Evolutionary conservation across 108 stramenopile species (phyloP), one percentile per base, ranked within the genome.

Genomic region (Discostella pseudostelligera): DNA sequence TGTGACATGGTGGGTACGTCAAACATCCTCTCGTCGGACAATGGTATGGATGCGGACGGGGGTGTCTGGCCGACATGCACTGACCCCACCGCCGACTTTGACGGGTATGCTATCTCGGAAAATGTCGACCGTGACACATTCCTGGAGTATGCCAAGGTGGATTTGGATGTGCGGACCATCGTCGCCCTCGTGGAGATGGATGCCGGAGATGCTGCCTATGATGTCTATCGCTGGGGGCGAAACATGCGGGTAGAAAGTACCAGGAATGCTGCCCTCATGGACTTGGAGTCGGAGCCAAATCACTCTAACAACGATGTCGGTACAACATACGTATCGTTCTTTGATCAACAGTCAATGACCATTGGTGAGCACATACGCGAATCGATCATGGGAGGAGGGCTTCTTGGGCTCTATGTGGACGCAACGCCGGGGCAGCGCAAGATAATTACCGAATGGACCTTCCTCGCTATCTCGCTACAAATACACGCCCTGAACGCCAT

Each of bases 131-230:
- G 2, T 8, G 11, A 39, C 12, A 25, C 13, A 36, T 26, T 56
- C 29, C 40, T 65, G 17, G 39, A 43, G 36, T 25, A 47, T 17
- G 21, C 40, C 36, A 37, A 24, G n/a, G 54, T 90, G 19, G 92
- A 93, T 72, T 74, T 88, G 22, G 92, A 93, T 55, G 68, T 89
- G 37, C 80, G 78, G 9, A 69, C 81, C 17, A 77, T 88, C 40
- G 83, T 78, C 4, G 80, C 84, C 37, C 73, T 89, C 6, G 62
- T 93, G 55, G 70, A 83, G 58, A 86, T 83, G 89, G 81, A 81
- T 39, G 87, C 88, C 9, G 76, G 72, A 59, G 54, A 54, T 26
- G 89, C 86, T 45, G 89, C 79, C 12, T 68, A 76, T 12, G 83
- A 87, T 24, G 37, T 83, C 6, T 90, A 90, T 70, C 74, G 37